Conservation (phyloP, 306 rosid genomes). For the Gastrolobium villosum region DNA sequence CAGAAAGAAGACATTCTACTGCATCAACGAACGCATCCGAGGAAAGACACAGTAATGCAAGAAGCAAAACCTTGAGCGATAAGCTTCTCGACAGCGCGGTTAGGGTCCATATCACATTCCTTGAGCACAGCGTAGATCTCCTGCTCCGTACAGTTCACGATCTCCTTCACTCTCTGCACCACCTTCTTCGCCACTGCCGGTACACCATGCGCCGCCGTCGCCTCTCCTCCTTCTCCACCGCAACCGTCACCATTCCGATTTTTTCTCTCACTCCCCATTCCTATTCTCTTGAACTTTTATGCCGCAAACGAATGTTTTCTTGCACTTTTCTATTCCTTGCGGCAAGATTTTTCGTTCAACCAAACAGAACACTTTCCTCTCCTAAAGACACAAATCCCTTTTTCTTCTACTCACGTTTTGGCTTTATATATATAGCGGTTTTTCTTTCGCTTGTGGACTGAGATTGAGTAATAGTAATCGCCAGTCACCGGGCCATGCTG, state of each 20-base stretch:
- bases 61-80: conserved; percentile 56
- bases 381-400: background rate
- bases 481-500: conserved; percentile 8
- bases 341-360: conserved; percentile 40
- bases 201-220: background rate
- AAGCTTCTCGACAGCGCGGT: conserved; percentile 56
- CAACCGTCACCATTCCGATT: background rate
- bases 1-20: conserved; percentile 4
- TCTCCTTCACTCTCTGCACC: conserved; percentile 50
- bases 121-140: conserved; percentile 50
- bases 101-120: conserved; percentile 59
- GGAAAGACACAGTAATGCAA: background rate
- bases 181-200: conserved; percentile 33
- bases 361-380: conserved; percentile 24
- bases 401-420: conserved; percentile 37
- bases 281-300: background rate
- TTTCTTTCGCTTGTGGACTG: conserved; percentile 46
- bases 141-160: conserved; percentile 48
- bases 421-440: conserved; percentile 24
- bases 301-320: background rate
- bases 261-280: conserved; percentile 49
- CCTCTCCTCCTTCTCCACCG: background rate
- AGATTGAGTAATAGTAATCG: conserved; percentile 32
- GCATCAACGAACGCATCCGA: background rate
- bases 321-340: conserved; percentile 14